Conservation (phyloP, 352 stramenopile genomes). For the Globisporangium nunn region DNA sequence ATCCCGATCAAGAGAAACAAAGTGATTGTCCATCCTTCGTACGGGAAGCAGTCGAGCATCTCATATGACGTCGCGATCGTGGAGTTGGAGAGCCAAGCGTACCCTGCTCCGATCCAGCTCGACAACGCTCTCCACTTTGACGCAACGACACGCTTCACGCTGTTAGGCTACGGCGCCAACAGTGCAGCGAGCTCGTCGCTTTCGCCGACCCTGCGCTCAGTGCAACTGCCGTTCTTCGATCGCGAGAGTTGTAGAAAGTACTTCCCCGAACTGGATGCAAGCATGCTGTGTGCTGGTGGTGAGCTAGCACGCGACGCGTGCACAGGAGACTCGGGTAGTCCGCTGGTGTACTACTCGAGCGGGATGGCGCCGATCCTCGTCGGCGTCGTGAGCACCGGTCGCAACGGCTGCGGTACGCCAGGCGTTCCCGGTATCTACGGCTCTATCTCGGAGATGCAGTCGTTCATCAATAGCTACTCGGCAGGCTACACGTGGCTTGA, state of each 20-base stretch:
- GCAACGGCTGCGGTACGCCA: constrained; percentile 26
- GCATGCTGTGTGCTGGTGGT: constrained; percentile 36
- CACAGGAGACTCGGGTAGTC: constrained; percentile 33
- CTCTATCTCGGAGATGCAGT: constrained; percentile 17
- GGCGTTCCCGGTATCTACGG: constrained; percentile 29
- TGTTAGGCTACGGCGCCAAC: constrained; percentile 27
- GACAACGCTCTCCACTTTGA: constrained; percentile 20
- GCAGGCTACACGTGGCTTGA: constrained; percentile 24
- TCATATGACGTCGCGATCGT: constrained; percentile 36
- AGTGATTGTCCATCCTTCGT: constrained; percentile 24
- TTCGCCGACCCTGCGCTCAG: constrained; percentile 19
- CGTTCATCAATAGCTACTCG: constrained; percentile 22
- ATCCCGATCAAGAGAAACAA: constrained; percentile 24
- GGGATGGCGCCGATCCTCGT: constrained; percentile 17
- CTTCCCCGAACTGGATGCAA: constrained; percentile 28
- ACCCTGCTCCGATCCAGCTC: constrained; percentile 20
- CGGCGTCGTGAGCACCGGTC: constrained; percentile 32
- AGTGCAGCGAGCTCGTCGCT: constrained; percentile 16
- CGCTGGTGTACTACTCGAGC: constrained; percentile 18
- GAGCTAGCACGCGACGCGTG: constrained; percentile 27
- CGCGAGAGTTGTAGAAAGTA: constrained; percentile 17
- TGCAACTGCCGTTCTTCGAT: constrained; percentile 23
- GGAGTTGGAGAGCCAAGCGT: constrained; percentile 26
- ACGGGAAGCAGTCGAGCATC: constrained; percentile 20
- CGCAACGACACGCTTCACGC: constrained; percentile 18